Evolutionary conservation across 495 filamentous ascomycete genomes (phyloP), one percentile per base, ranked within the genome.

Genomic region (Hypomontagnella monticulosa): DNA sequence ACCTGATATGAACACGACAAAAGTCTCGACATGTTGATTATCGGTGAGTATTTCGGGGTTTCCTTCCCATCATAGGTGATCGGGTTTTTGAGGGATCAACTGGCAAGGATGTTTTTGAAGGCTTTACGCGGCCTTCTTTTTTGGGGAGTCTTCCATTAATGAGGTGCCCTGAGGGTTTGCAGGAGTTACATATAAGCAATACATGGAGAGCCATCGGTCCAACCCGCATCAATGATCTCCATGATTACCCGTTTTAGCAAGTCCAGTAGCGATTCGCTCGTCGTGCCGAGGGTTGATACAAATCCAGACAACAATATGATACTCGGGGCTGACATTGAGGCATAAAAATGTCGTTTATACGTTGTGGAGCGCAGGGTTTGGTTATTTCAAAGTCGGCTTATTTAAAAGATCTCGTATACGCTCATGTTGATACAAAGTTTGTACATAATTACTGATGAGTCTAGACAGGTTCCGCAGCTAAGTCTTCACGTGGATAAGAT

Each of bases 11-110:
- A 8, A 38, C 53, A 19, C 47, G 42, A 44, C 38, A 14, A 27
- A n/a, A 3, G 8, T 34, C 37, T 16, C 12, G 9, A 10, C 36
- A 57, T 9, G 49, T 11, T 53, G 33, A n/a, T 15, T 19, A 67
- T 57, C 42, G 18, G 41, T 34, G 47, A 41, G 14, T 11, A 23
- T 9, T 41, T 44, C 23, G 19, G 30, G 8, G 55, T 23, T 51
- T 40, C 12, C 50, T 38, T 61, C 32, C 41, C 42, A 15, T 43
- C 36, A 30, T 44, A 19, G 34, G 46, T 50, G 46, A 61, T 62
- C 64, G 64, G 64, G 57, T 52, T 44, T 68, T 63, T 58, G 5
- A 68, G 65, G 65, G 41, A 68, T 43, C 27, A 37, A 55, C 43
- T 19, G 36, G 54, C 54, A 68, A 50, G 65, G 65, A 18, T 63